These are phyloP conservation scores for Danielia oregonensis DNA, from an alignment of 805 yeast genomes.

Conservation along the genomic window DNA sequence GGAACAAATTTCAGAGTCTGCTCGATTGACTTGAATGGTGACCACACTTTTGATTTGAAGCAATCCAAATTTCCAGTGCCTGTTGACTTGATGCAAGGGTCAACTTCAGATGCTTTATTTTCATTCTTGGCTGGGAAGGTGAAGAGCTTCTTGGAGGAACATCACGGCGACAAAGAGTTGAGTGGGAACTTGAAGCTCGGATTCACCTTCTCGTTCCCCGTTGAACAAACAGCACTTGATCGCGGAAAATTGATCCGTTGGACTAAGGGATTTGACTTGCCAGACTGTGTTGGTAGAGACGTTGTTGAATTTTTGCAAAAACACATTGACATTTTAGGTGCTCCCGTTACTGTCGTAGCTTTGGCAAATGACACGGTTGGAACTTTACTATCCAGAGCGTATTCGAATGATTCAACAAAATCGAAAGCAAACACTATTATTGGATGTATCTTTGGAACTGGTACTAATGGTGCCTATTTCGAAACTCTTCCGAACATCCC, in stretches of 20 bases:
- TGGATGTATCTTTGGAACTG: slow-evolving; percentile 95
- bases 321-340: slow-evolving; percentile 55
- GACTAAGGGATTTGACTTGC: slow-evolving; percentile 92
- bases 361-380: slow-evolving; percentile 96
- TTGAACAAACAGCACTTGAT: slow-evolving; percentile 75
- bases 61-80: slow-evolving; percentile 83
- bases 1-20: slow-evolving; percentile 96
- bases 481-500: slow-evolving; percentile 72
- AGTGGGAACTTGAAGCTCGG: slow-evolving; percentile 61
- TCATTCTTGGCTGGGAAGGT: slow-evolving; percentile 71
- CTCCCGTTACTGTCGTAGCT: slow-evolving; percentile 76
- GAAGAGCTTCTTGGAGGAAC: slow-evolving; percentile 56
- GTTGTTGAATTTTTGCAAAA: slow-evolving; percentile 70
- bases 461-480: slow-evolving; percentile 93
- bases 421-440: slow-evolving; percentile 72
- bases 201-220: slow-evolving; percentile 93
- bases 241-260: slow-evolving; percentile 84
- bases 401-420: slow-evolving; percentile 58
- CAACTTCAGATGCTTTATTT: slow-evolving; percentile 64
- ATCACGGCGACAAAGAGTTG: slow-evolving; percentile 50
- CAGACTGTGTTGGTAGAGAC: slow-evolving; percentile 82
- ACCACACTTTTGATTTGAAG: slow-evolving; percentile 70
- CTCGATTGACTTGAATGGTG: slow-evolving; percentile 73
- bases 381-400: slow-evolving; percentile 83
- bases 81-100: slow-evolving; percentile 63